Conservation (phyloP, 2,329 filamentous ascomycete genomes). For the Zelopaecilomyces penicillatus region DNA sequence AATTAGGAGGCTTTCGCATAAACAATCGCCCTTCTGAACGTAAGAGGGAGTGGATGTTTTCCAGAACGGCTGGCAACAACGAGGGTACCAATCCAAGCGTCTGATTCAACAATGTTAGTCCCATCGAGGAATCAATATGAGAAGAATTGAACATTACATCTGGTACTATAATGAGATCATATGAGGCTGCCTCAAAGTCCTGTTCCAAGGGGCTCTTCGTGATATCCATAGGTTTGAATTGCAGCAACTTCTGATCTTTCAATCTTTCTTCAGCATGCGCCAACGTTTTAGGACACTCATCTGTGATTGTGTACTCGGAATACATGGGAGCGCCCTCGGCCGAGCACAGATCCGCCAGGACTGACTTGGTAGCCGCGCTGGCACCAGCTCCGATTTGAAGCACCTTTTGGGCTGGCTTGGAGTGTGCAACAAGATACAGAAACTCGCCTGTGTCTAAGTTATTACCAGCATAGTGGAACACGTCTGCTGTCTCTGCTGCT, state of each 20-base stretch:
- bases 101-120: neutral
- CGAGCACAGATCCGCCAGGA: neutral
- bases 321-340: neutral
- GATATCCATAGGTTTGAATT: neutral
- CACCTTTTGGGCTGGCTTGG: neutral
- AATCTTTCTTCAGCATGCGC: neutral
- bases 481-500: too few species aligned
- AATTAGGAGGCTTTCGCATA: neutral
- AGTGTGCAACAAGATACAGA: neutral
- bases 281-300: neutral
- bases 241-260: neutral
- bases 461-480: too few species aligned
- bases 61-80: neutral
- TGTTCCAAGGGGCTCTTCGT: neutral
- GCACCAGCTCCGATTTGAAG: neutral
- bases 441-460: neutral
- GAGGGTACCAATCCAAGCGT: neutral
- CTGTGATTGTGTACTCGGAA: neutral
- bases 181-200: neutral
- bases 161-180: neutral
- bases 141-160: neutral
- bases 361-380: neutral
- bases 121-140: neutral
- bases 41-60: conserved; percentile 1
- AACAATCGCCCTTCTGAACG: conserved; percentile 1